phyloP scores from a whole-genome alignment of 139 green algal genomes.

The Picochlorum sp. region DNA sequence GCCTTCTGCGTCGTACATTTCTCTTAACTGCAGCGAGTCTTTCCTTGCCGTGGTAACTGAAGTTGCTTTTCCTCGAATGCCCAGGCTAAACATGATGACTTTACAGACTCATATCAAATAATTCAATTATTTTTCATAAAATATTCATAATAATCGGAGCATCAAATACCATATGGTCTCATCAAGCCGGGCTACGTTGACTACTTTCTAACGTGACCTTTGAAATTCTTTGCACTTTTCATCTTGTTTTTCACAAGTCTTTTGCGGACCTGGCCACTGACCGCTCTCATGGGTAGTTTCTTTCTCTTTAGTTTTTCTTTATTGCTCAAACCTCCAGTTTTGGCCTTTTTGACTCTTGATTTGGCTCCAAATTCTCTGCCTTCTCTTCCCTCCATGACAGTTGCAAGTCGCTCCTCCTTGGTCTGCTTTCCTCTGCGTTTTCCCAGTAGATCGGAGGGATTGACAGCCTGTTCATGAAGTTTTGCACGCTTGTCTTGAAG shows the following conservation, averaged over 20 bases:
- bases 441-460: conserved; percentile 47
- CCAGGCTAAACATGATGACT: no score
- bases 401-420: conserved; percentile 76
- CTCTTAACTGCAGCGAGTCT: no score
- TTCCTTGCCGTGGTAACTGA: no score
- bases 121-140: no score
- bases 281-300: conserved; percentile 71
- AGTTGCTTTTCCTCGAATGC: no score
- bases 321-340: conserved; percentile 82
- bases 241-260: conserved; percentile 6
- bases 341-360: conserved; percentile 52
- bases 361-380: conserved; percentile 65
- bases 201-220: conserved; percentile 37
- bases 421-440: conserved; percentile 39
- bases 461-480: conserved; percentile 39
- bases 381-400: conserved; percentile 56
- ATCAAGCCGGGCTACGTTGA: no score
- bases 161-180: no score
- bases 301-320: conserved; percentile 83
- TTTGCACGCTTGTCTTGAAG: conserved; percentile 19
- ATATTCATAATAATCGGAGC: no score
- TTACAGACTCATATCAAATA: no score
- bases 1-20: no score
- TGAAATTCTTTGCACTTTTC: conserved; percentile 57
- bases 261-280: conserved; percentile 39